Conservation (phyloP, 1,284 basidiomycete species). For the Ceratobasidium sp. region DNA sequence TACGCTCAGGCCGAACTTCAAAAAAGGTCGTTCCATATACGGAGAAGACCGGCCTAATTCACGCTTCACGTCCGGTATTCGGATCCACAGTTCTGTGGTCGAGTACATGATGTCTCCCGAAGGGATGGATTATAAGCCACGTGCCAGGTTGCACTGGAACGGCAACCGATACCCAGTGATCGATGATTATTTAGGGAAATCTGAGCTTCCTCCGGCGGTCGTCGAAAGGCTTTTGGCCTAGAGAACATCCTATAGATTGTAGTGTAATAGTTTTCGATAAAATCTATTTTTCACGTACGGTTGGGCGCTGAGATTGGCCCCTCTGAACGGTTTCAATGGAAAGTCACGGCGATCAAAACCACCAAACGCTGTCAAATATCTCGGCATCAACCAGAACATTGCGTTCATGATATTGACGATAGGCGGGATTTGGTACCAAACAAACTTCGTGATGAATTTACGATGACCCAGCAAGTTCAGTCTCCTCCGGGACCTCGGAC, state of each 20-base stretch:
- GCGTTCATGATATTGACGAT: no score
- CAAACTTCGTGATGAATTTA: background rate
- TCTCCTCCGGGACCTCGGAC: no score
- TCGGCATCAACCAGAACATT: no score
- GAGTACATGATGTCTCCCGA: background rate
- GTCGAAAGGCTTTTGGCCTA: background rate
- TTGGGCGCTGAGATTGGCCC: background rate
- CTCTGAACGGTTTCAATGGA: no score
- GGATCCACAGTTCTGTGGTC: conserved; percentile 14
- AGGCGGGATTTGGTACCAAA: no score
- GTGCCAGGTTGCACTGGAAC: background rate
- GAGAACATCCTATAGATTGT: background rate
- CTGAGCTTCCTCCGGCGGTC: background rate
- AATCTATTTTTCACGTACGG: background rate
- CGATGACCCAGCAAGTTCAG: background rate
- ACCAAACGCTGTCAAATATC: no score
- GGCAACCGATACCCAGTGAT: background rate
- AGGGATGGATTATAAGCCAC: background rate
- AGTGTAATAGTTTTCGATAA: background rate
- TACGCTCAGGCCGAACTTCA: conserved; percentile 1
- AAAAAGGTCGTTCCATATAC: background rate
- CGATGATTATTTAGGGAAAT: conserved; percentile 2
- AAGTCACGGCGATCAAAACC: background rate
- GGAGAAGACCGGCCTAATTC: no score
- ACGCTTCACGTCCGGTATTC: conserved; percentile 1